Conservation (phyloP, 1,139 yeast genomes). For the Petasospora fabianii region DNA sequence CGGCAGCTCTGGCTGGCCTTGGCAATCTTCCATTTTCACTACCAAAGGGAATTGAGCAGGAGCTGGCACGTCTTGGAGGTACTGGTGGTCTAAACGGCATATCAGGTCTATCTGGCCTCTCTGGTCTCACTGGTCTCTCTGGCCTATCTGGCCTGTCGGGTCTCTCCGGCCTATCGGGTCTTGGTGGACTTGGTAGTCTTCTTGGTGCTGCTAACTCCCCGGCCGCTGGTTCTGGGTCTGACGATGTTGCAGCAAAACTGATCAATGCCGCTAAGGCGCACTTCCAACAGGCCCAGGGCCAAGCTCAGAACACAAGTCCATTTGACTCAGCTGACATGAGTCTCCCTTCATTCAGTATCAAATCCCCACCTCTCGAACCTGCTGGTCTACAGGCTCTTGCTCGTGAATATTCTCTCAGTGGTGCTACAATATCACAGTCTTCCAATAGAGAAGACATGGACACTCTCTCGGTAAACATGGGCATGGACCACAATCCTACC, state of each 20-base stretch:
- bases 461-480: conserved; percentile 19
- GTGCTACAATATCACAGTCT: background rate
- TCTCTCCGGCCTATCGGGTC: too few species aligned
- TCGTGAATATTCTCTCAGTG: background rate
- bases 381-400: conserved; percentile 1
- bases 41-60: conserved; percentile 7
- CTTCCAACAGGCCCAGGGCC: conserved; percentile 1
- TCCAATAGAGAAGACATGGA: conserved; percentile 2
- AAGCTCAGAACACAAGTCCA: background rate
- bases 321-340: background rate
- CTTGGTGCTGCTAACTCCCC: too few species aligned
- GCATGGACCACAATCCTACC: conserved; percentile 24
- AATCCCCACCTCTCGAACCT: conserved; percentile 14
- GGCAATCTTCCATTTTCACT: background rate
- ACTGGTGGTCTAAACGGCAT: background rate
- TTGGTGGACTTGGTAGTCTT: too few species aligned
- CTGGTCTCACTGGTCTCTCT: too few species aligned
- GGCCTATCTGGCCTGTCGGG: too few species aligned
- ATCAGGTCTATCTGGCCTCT: too few species aligned
- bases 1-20: background rate
- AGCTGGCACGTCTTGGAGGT: conserved; percentile 2
- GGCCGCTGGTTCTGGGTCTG: too few species aligned
- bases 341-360: conserved; percentile 15
- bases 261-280: conserved; percentile 11
- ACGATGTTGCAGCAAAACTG: conserved; percentile 3